A percentile compares a stretch with the other conserved stretches of the same genome.
Conservation (phyloP, 176 grass and related monocot genomes). For the Oryza coarctata region DNA sequence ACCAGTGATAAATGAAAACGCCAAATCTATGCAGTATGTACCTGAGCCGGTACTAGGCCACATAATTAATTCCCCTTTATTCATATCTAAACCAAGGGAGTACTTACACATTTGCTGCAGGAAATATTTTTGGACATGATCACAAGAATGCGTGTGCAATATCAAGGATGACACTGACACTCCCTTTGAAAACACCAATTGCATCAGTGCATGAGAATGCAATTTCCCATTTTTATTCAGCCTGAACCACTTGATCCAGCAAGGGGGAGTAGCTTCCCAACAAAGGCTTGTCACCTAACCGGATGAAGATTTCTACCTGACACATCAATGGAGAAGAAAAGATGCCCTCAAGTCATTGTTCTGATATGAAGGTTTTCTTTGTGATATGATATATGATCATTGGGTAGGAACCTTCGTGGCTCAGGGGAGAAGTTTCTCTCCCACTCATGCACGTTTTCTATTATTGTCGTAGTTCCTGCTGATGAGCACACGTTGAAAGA, state of each 20-base stretch:
- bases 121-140: neutral
- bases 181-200: neutral
- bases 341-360: conserved; percentile 10
- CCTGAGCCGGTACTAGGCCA: neutral
- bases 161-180: conserved; percentile 12
- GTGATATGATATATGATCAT: neutral
- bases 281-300: conserved; percentile 12
- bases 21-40: neutral
- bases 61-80: neutral
- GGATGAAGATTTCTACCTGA: conserved; percentile 18
- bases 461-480: neutral
- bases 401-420: conserved; percentile 1
- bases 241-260: conserved; percentile 19
- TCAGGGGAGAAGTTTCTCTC: conserved; percentile 15
- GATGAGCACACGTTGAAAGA: neutral
- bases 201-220: neutral
- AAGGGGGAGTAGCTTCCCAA: conserved; percentile 10
- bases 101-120: neutral
- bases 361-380: neutral
- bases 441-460: neutral
- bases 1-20: neutral
- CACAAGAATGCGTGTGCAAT: neutral
- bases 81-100: neutral
- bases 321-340: neutral
- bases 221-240: neutral